Base-by-base conservation (phyloP, 345 rosid species). In the Eucalyptus tenuipes region DNA sequence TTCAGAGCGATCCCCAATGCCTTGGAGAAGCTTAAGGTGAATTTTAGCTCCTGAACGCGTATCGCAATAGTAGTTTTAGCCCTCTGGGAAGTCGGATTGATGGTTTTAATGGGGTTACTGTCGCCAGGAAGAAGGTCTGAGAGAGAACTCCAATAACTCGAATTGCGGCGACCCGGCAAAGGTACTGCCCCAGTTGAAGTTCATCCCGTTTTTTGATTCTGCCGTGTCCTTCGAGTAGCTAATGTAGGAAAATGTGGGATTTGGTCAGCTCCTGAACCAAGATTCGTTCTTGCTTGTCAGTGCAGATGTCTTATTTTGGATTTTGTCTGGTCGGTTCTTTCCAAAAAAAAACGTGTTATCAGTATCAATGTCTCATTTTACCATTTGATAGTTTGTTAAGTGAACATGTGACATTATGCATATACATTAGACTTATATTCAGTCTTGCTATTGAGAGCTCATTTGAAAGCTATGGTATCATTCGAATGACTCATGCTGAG, bases 1-100 rank as follows among this genome's bases (percentile, higher is more conserved):
- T 95, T 94, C 89, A 95, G 86, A 89, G 95, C 90, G 86, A 94
- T 96, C 91, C 99, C 98, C 55, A 90, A 79, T 89, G 92, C 94
- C 87, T 92, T 97, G n/a, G 88, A 88, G 88, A 88, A 68, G 86
- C 95, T 97, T 4, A 96, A 91, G 93, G 98, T 94, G 89, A 17
- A 89, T 87, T 87, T 3, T 27, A 66, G 24, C 57, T 44, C 85
- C 48, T 6, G 10, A 81, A 14, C 64, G 50, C 49, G 9, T n/a
- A n/a, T 89, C 75, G 17, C 50, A 40, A 22, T 16, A n/a, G 59
- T 75, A 75, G 66, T 66, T 27, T 10, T 16, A 33, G 31, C 18
- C 20, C 84, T 53, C 87, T n/a, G 22, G 3, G 29, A 25, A 45
- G 88, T 86, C 59, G 4, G 33, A 1, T 40, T 81, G 42, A 79